phyloP scores from a whole-genome alignment of 2,329 filamentous ascomycete species.

The Fusarium verrucosum region DNA sequence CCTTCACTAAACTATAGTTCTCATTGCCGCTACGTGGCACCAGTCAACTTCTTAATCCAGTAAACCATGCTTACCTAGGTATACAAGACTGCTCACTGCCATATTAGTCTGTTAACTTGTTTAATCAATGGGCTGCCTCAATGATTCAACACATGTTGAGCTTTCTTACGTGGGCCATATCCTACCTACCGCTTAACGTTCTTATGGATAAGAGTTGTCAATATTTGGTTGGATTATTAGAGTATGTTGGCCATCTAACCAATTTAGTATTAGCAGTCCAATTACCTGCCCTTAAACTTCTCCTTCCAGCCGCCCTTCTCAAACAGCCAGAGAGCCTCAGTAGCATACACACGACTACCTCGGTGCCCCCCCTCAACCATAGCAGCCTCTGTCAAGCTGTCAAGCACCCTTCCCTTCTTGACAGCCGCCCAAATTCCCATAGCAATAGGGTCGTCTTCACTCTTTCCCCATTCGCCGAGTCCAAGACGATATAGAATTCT shows the following conservation, averaged over 20 bases:
- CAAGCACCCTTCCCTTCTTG: constrained; percentile 78
- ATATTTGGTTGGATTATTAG: neutral
- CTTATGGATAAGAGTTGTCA: neutral
- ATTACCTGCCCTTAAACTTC: constrained; percentile 65
- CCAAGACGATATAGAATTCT: constrained; percentile 86
- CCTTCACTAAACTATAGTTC: neutral
- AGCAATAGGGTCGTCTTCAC: constrained; percentile 67
- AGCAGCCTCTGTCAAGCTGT: constrained; percentile 80
- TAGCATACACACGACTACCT: constrained; percentile 84
- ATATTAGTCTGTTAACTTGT: no score
- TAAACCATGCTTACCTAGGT: neutral
- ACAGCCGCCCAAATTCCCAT: constrained; percentile 85
- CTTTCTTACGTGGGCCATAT: neutral
- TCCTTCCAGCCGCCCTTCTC: constrained; percentile 76
- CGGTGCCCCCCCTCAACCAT: constrained; percentile 74
- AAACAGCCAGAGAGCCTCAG: constrained; percentile 88
- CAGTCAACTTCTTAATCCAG: neutral
- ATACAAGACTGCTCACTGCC: neutral
- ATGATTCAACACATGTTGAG: neutral
- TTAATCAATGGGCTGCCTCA: neutral
- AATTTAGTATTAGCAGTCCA: neutral
- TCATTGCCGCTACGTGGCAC: constrained; percentile 23
- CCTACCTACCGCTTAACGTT: neutral
- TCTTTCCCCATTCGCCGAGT: constrained; percentile 72
- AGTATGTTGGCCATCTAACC: neutral